phyloP scores from a whole-genome alignment of 2,329 filamentous ascomycete genomes.

The Sphaerulina populicola region DNA sequence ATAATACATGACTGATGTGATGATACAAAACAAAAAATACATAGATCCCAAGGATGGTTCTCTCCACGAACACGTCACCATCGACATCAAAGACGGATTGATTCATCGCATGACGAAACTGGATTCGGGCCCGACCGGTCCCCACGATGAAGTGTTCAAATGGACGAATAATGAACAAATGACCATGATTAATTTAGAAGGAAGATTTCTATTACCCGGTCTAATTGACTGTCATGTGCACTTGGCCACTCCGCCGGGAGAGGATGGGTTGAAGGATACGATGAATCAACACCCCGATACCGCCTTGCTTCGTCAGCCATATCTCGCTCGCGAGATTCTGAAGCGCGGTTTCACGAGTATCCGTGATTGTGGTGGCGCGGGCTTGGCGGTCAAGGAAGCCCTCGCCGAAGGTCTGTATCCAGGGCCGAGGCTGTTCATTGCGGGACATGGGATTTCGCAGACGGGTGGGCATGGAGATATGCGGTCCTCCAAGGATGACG shows the following conservation, averaged over 20 bases:
- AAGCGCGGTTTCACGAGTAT: constrained; percentile 51
- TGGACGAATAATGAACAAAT: constrained; percentile 25
- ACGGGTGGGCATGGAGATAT: constrained; percentile 52
- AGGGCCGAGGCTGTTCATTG: constrained; percentile 50
- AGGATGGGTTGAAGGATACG: constrained; percentile 32
- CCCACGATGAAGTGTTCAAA: constrained; percentile 26
- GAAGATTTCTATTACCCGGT: constrained; percentile 44
- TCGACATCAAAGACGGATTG: constrained; percentile 27
- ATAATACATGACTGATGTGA: no score
- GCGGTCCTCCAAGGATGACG: constrained; percentile 41
- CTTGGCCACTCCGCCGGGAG: constrained; percentile 40
- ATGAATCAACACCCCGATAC: constrained; percentile 34
- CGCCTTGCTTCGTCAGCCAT: constrained; percentile 42
- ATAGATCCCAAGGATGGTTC: constrained; percentile 29
- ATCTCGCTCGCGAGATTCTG: constrained; percentile 45
- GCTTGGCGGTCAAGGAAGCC: constrained; percentile 48
- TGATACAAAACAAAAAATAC: not conserved
- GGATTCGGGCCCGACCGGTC: constrained; percentile 15
- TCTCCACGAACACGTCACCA: constrained; percentile 26
- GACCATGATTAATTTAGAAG: constrained; percentile 36
- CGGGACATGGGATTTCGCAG: constrained; percentile 48
- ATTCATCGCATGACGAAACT: constrained; percentile 29
- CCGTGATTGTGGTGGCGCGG: constrained; percentile 52
- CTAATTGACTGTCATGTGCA: constrained; percentile 49
- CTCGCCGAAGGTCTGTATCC: constrained; percentile 49